Conservation (phyloP, 805 yeast genomes). For the Kodamaea hsintzibuensis region DNA sequence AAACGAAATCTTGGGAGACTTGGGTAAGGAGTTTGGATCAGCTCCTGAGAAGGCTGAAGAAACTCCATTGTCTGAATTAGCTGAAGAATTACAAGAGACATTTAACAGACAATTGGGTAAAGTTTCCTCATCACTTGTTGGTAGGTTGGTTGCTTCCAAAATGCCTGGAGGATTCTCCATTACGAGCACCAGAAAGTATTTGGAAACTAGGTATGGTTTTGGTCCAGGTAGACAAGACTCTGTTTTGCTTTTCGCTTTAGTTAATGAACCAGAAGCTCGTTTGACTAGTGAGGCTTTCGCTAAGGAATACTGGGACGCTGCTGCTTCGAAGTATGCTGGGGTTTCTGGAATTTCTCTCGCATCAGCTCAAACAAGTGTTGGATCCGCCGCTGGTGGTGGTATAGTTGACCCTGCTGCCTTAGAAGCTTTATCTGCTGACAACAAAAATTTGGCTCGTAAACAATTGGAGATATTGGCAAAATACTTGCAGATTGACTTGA, state of each 20-base stretch:
- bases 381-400: slow-evolving; percentile 67
- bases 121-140: slow-evolving; percentile 83
- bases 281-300: slow-evolving; percentile 86
- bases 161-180: slow-evolving; percentile 99
- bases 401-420: slow-evolving; percentile 95
- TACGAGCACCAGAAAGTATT: slow-evolving; percentile 87
- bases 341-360: slow-evolving; percentile 74
- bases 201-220: slow-evolving; percentile 90
- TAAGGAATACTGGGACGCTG: slow-evolving; percentile 78
- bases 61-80: slow-evolving; percentile 92
- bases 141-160: slow-evolving; percentile 91
- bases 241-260: slow-evolving; percentile 76
- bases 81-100: slow-evolving; percentile 90
- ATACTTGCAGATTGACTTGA: slow-evolving; percentile 88
- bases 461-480: slow-evolving; percentile 90
- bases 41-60: slow-evolving; percentile 99
- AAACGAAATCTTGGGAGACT: slow-evolving; percentile 97
- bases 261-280: slow-evolving; percentile 90
- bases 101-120: slow-evolving; percentile 91
- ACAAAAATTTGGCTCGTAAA: slow-evolving; percentile 68
- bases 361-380: slow-evolving; percentile 61
- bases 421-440: slow-evolving; percentile 74
- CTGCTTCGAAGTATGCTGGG: slow-evolving; percentile 84
- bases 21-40: slow-evolving; percentile 96
- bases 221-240: slow-evolving; percentile 94